Conservation (phyloP, 2,329 filamentous ascomycete species). For the Hymenoscyphus occultus region DNA sequence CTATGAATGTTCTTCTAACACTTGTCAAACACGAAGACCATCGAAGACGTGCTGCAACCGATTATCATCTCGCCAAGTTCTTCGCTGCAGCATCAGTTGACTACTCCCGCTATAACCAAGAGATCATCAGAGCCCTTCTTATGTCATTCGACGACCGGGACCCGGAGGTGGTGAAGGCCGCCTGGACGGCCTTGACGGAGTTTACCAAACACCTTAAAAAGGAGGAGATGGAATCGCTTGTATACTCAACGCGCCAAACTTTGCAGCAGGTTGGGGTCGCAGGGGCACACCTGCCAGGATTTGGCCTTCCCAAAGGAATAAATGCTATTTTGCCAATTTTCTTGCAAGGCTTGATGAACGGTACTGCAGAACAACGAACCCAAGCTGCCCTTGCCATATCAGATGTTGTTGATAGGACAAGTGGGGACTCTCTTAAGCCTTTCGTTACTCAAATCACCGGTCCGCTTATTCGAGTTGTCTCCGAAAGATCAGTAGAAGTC, state of each 20-base stretch:
- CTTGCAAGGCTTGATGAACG: conserved; percentile 96
- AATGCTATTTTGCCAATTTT: conserved; percentile 95
- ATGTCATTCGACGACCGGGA: conserved; percentile 91
- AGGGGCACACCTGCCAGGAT: conserved; percentile 81
- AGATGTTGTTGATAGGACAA: conserved; percentile 91
- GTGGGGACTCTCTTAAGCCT: conserved; percentile 80
- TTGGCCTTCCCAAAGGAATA: conserved; percentile 92
- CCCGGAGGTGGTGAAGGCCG: conserved; percentile 76
- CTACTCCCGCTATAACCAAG: conserved; percentile 93
- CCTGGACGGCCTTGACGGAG: conserved; percentile 82
- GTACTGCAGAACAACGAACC: conserved; percentile 85
- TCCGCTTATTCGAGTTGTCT: conserved; percentile 95
- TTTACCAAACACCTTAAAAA: conserved; percentile 89
- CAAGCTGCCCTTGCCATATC: conserved; percentile 91
- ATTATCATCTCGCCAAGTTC: conserved; percentile 79
- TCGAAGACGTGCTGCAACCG: conserved; percentile 72
- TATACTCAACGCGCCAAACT: conserved; percentile 79
- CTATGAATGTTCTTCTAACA: conserved; percentile 88
- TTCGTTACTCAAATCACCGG: conserved; percentile 98
- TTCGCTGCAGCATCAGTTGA: conserved; percentile 78
- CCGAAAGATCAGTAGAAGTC: conserved; percentile 92
- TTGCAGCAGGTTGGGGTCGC: conserved; percentile 85
- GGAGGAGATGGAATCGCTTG: conserved; percentile 95
- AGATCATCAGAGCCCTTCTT: conserved; percentile 85
- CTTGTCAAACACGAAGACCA: conserved; percentile 94